Base-by-base conservation (phyloP, 345 rosid species). In the Brassica carinata region DNA sequence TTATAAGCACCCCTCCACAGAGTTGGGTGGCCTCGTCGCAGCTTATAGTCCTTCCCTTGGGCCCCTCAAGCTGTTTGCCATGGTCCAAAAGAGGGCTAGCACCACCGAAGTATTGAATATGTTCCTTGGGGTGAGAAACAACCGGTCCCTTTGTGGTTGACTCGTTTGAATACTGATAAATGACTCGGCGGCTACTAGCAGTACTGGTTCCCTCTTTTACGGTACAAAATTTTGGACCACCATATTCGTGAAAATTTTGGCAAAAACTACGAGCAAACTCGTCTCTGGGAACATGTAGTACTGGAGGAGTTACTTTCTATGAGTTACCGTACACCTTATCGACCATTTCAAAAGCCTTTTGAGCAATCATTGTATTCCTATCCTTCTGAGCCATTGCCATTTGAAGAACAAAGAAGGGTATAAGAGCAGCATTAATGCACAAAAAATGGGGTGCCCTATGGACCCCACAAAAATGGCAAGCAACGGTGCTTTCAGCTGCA, bases 1-100 rank as follows among this genome's bases (percentile, higher is more conserved):
- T 81, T 31, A 76, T 76, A 58, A 81, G 81, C 59, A 81, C 77
- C 17, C 84, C 84, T 58, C 84, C 84, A 58, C 65, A 81, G 69
- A 6, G 84, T 45, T 59, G 0, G 18, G 31, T 61, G 1, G 84
- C 84, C 74, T 81, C 84, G 27, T 81, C 84, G 68, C 84, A 81
- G 45, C 3, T 81, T 2, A 76, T 76, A 36, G 72, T 23, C 19
- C 70, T 40, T 48, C 38, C 77, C 53, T 43, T 76, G 0, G 81
- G 77, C 81, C n/a, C 51, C 26, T 70, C 76, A 64, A 65, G 19
- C 27, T 26, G 67, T 63, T 76, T 59, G 0, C 55, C 69, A 40
- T 79, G 59, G 27, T 40, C 82, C 2, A 6, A 29, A 59, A 67
- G 53, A 79, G 74, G 69, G 68, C 67, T 57, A 48, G 57, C 14